A percentile compares a stretch with the other conserved stretches of the same genome.
Evolutionary conservation across 352 stramenopile species (phyloP).

Genomic region (Peronospora belbahrii): DNA sequence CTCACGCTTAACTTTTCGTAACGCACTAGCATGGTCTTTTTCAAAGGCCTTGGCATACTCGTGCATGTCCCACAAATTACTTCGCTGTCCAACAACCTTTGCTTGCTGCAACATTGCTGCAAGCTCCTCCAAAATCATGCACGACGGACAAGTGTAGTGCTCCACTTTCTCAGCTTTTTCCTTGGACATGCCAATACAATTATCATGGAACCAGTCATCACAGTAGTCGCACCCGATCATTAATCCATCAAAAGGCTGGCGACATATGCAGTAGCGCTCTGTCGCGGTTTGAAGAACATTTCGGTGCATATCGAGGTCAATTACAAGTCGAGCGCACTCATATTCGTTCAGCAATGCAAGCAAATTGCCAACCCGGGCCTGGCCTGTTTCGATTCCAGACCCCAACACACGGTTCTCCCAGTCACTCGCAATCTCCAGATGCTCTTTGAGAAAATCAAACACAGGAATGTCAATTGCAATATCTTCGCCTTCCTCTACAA

Average conservation of each 20-base stretch:
- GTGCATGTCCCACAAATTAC: constrained; percentile 73
- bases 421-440: constrained; percentile 65
- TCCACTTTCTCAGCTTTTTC: constrained; percentile 93
- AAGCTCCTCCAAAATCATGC: constrained; percentile 87
- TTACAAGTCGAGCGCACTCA: constrained; percentile 59
- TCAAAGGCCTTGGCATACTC: constrained; percentile 82
- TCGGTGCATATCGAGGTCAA: constrained; percentile 84
- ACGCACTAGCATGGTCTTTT: constrained; percentile 63
- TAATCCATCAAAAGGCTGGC: constrained; percentile 84
- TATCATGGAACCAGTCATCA: constrained; percentile 88
- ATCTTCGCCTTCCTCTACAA: constrained; percentile 79
- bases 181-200: constrained; percentile 86
- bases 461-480: constrained; percentile 65
- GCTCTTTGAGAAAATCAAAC: constrained; percentile 74
- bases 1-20: constrained; percentile 77
- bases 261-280: constrained; percentile 87
- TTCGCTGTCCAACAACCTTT: constrained; percentile 43
- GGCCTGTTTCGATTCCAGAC: constrained; percentile 70
- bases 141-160: constrained; percentile 92
- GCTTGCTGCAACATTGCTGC: constrained; percentile 40
- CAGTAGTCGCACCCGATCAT: constrained; percentile 87
- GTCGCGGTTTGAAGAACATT: constrained; percentile 89
- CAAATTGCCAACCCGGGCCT: constrained; percentile 66
- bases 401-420: constrained; percentile 73
- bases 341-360: constrained; percentile 75